phyloP scores from a whole-genome alignment of 768 basidiomycete species.

The Pulveroboletus sp. region DNA sequence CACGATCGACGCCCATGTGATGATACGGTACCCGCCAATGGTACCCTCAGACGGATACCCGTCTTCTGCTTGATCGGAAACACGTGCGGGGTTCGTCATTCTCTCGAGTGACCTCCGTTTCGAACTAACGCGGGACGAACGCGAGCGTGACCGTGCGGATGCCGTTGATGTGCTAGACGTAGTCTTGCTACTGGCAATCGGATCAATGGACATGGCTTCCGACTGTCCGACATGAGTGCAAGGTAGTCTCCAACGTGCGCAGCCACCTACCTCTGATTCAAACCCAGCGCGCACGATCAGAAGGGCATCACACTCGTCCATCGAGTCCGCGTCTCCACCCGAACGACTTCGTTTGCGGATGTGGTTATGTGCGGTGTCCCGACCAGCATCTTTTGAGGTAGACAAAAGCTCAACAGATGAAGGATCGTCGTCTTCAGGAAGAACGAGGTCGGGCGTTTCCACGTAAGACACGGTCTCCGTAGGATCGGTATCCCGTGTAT shows the following conservation, averaged over 20 bases:
- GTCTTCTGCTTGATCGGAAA: not conserved
- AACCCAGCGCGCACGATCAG: not conserved
- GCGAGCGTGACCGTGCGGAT: not conserved
- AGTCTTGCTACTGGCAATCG: conserved; percentile 11
- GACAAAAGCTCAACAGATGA: not conserved
- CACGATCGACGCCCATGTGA: conserved; percentile 23
- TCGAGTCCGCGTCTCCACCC: conserved; percentile 7
- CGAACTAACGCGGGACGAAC: not conserved
- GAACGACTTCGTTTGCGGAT: not conserved
- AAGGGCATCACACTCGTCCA: conserved; percentile 16
- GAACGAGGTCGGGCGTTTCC: conserved; percentile 13
- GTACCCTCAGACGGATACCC: not conserved
- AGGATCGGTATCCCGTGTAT: not conserved
- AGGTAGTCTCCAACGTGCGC: not conserved
- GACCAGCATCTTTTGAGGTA: not conserved
- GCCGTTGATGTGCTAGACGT: conserved; percentile 14
- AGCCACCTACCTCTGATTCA: conserved; percentile 9
- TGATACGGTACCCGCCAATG: conserved; percentile 6
- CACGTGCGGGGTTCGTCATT: not conserved
- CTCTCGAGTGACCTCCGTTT: not conserved
- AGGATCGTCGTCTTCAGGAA: conserved; percentile 6
- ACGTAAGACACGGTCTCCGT: not conserved
- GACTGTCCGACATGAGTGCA: conserved; percentile 8
- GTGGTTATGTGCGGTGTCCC: not conserved
- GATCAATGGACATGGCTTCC: not conserved